Conservation (phyloP, 2,329 filamentous ascomycete species). For the Chalaropsis ovoidea region DNA sequence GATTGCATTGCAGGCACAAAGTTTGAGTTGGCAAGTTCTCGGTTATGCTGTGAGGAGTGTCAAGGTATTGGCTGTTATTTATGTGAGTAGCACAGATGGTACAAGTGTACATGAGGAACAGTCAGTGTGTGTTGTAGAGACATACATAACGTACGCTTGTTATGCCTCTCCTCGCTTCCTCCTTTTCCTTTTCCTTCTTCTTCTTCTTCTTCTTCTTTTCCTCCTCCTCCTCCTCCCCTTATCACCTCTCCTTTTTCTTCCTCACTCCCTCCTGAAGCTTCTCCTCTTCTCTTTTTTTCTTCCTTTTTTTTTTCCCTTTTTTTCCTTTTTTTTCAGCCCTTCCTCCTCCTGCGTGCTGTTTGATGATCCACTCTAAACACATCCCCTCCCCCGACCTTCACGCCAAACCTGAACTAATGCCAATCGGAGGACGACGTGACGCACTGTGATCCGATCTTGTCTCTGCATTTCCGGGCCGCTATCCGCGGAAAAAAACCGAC, state of each 20-base stretch:
- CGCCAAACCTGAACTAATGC: conserved; percentile 9
- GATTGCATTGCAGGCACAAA: background rate
- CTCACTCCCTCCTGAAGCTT: background rate
- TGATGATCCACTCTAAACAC: conserved; percentile 12
- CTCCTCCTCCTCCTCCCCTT: background rate
- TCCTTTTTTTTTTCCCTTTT: background rate
- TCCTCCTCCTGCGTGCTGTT: conserved; percentile 4
- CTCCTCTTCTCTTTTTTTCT: background rate
- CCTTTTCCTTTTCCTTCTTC: background rate
- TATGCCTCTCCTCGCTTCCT: background rate
- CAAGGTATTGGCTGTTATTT: background rate
- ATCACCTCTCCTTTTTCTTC: background rate
- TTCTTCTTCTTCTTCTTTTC: background rate
- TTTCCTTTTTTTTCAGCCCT: background rate
- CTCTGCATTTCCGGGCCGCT: background rate
- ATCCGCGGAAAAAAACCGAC: background rate
- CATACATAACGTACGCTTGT: background rate
- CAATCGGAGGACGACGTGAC: background rate
- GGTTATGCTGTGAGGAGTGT: background rate
- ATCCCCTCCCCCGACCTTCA: background rate
- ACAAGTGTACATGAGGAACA: no score
- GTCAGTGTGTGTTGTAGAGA: no score
- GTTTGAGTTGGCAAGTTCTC: background rate
- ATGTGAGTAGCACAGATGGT: no score
- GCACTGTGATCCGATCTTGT: conserved; percentile 9